Evolutionary conservation across 2,329 filamentous ascomycete species (phyloP).

Genomic region (Cercospora sp.): DNA sequence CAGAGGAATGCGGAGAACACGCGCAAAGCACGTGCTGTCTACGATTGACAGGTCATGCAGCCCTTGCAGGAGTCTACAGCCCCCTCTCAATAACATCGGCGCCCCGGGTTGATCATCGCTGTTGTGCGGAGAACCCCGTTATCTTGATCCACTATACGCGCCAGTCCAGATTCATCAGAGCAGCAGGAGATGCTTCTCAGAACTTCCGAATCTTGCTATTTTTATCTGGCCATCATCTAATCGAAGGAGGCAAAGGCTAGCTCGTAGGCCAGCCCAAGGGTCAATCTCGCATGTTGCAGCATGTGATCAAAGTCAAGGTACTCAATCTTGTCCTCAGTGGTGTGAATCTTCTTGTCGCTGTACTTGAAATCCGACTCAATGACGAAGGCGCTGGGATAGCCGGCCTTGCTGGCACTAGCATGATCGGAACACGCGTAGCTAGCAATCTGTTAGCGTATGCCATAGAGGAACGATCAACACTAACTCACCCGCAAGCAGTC

Average conservation of each 20-base stretch:
- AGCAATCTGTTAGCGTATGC: constrained; percentile 10
- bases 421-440: constrained; percentile 66
- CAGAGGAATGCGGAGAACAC: constrained; percentile 14
- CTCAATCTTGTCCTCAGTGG: constrained; percentile 68
- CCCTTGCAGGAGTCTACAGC: constrained; percentile 7
- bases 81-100: neutral
- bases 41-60: constrained; percentile 5
- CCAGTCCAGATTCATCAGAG: neutral
- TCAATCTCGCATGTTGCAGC: constrained; percentile 85
- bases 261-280: constrained; percentile 79
- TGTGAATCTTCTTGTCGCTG: constrained; percentile 64
- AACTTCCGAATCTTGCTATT: neutral
- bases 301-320: constrained; percentile 83
- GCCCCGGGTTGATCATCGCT: neutral
- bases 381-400: constrained; percentile 73
- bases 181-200: neutral
- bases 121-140: neutral
- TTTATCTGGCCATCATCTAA: constrained; percentile 21
- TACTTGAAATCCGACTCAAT: constrained; percentile 71
- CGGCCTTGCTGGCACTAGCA: constrained; percentile 70
- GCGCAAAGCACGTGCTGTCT: constrained; percentile 11
- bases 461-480: constrained; percentile 61
- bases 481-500: constrained; percentile 80
- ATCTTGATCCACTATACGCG: neutral
- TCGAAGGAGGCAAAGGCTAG: constrained; percentile 74